A percentile compares a stretch with the other conserved stretches of the same genome.
Conservation (phyloP, 192 early-diverging fungal genomes). For the Helicostylum pulchrum region DNA sequence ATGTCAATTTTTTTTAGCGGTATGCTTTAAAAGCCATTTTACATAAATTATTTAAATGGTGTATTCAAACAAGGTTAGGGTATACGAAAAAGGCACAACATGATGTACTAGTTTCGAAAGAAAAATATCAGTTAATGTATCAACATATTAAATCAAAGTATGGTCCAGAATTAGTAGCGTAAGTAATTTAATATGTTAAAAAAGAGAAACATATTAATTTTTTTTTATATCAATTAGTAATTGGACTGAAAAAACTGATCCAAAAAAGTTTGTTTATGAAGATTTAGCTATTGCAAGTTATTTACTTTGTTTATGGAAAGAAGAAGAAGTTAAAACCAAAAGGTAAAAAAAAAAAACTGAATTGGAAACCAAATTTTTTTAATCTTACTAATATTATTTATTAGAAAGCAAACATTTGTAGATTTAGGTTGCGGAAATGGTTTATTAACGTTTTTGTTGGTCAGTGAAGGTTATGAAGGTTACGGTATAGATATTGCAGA, state of each 20-base stretch:
- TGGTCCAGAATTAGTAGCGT: slow-evolving; percentile 59
- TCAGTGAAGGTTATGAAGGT: slow-evolving; percentile 66
- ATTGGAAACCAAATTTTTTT: not conserved
- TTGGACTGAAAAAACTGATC: slow-evolving; percentile 85
- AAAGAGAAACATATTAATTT: not conserved
- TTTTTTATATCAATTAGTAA: slow-evolving; percentile 14
- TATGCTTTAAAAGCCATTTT: slow-evolving; percentile 57
- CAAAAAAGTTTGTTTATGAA: slow-evolving; percentile 81
- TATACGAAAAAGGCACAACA: slow-evolving; percentile 68
- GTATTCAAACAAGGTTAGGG: slow-evolving; percentile 63
- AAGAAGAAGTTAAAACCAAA: slow-evolving; percentile 28
- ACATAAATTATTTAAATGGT: slow-evolving; percentile 75
- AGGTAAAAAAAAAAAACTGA: slow-evolving; percentile 1
- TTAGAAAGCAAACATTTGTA: slow-evolving; percentile 56
- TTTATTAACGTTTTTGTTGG: slow-evolving; percentile 69
- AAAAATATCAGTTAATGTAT: slow-evolving; percentile 63
- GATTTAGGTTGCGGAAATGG: slow-evolving; percentile 90
- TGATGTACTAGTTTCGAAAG: slow-evolving; percentile 70
- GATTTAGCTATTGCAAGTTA: slow-evolving; percentile 85
- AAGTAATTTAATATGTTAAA: slow-evolving; percentile 13
- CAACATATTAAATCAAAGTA: slow-evolving; percentile 65
- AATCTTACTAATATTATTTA: not conserved
- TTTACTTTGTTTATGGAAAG: slow-evolving; percentile 75
- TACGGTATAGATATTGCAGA: slow-evolving; percentile 71
- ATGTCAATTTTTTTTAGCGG: slow-evolving; percentile 39